phyloP scores from a whole-genome alignment of 2,329 filamentous ascomycete genomes.

The Alternaria gansuensis region DNA sequence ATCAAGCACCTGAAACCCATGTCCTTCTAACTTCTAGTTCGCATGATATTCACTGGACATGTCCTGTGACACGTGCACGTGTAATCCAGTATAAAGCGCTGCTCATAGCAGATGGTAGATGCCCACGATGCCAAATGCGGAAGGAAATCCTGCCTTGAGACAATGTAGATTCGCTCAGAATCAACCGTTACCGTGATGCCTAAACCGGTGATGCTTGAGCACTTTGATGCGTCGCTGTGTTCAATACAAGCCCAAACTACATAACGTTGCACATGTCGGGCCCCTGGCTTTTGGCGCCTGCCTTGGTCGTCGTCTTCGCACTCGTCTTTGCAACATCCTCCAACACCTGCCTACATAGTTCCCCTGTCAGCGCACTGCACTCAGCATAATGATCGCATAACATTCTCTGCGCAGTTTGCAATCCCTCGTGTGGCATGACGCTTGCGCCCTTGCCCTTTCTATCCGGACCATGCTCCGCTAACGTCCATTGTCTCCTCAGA shows the following conservation, averaged over 20 bases:
- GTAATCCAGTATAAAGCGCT: background rate
- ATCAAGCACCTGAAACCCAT: background rate
- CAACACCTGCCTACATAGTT: constrained; percentile 66
- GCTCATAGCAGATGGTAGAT: background rate
- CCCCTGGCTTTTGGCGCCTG: constrained; percentile 60
- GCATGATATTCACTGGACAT: background rate
- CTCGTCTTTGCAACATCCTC: constrained; percentile 68
- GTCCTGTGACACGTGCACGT: background rate
- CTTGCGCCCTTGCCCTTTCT: constrained; percentile 48
- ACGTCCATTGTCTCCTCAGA: constrained; percentile 57
- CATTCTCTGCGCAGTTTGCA: constrained; percentile 65
- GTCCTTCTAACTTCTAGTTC: background rate
- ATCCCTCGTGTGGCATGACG: constrained; percentile 63
- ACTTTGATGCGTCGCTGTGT: background rate
- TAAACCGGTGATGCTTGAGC: too few species aligned
- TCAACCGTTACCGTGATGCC: background rate
- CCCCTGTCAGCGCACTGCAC: constrained; percentile 68
- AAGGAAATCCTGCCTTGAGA: background rate
- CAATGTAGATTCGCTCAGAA: background rate
- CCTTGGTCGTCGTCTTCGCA: constrained; percentile 65
- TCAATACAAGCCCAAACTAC: constrained; percentile 8
- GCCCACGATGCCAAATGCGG: background rate
- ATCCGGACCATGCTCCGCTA: constrained; percentile 49
- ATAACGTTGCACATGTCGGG: constrained; percentile 29
- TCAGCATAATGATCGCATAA: constrained; percentile 70